phyloP scores from a whole-genome alignment of 768 basidiomycete species.

The Russula abietina region DNA sequence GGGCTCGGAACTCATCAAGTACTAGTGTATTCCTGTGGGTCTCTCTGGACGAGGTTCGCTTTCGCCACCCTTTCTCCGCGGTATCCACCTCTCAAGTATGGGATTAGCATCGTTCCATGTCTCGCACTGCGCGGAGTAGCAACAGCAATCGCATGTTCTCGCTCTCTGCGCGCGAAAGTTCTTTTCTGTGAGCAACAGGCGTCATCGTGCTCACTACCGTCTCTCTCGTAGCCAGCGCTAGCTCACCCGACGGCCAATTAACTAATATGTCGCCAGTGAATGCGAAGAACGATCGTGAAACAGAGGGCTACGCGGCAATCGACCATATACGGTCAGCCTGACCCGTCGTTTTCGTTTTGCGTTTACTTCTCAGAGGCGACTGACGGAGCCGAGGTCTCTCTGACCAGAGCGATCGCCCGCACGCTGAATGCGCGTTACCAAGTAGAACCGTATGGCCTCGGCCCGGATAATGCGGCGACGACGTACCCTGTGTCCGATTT shows the following conservation, averaged over 20 bases:
- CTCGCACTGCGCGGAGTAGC: slow-evolving; percentile 80
- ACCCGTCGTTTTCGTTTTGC: slow-evolving; percentile 12
- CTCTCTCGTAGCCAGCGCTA: not conserved
- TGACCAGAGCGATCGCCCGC: slow-evolving; percentile 54
- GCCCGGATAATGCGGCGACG: slow-evolving; percentile 43
- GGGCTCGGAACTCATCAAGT: slow-evolving; percentile 55
- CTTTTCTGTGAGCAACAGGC: slow-evolving; percentile 58
- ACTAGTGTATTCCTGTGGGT: slow-evolving; percentile 89
- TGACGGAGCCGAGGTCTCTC: slow-evolving; percentile 18
- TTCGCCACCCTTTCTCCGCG: not conserved
- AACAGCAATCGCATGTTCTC: slow-evolving; percentile 66
- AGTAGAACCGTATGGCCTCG: slow-evolving; percentile 47
- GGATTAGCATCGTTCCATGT: slow-evolving; percentile 78
- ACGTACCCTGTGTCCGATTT: slow-evolving; percentile 74
- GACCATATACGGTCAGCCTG: slow-evolving; percentile 69
- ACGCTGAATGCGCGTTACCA: slow-evolving; percentile 64
- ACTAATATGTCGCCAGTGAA: slow-evolving; percentile 53
- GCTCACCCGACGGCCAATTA: not conserved
- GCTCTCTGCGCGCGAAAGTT: slow-evolving; percentile 68
- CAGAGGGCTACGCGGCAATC: slow-evolving; percentile 72
- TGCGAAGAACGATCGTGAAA: slow-evolving; percentile 83
- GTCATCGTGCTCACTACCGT: not conserved
- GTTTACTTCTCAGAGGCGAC: slow-evolving; percentile 11
- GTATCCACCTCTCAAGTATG: not conserved
- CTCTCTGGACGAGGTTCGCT: slow-evolving; percentile 84